Percentiles rank a stretch among this genome's conserved stretches.
Evolutionary conservation across 805 yeast genomes (phyloP).

Genomic region (Zygotorulaspora florentina): DNA sequence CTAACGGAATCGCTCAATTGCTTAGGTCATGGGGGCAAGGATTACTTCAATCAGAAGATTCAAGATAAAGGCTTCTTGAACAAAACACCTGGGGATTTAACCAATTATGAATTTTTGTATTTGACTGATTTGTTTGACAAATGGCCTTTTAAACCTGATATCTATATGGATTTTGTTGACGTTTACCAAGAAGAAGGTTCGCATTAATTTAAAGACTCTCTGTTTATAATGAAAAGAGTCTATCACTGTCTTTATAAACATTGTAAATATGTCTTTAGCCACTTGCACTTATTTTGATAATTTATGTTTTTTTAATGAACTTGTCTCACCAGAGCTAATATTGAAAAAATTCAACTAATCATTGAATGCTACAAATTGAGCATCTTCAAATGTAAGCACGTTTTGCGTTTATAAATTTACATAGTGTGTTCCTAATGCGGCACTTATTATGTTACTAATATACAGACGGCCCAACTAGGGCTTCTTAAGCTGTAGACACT

Average conservation of each 20-base stretch:
- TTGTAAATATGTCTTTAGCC: too few relatives aligned
- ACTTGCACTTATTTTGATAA: too few relatives aligned
- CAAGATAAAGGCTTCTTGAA: conserved; percentile 38
- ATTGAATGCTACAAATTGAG: too few relatives aligned
- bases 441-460: not conserved
- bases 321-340: too few relatives aligned
- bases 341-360: too few relatives aligned
- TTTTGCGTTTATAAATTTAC: too few relatives aligned
- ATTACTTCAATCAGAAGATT: conserved; percentile 40
- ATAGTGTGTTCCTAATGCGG: not conserved
- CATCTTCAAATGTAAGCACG: too few relatives aligned
- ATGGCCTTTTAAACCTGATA: conserved; percentile 87
- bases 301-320: too few relatives aligned
- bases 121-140: conserved; percentile 50
- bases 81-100: conserved; percentile 46
- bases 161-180: conserved; percentile 41
- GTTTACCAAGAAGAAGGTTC: conserved; percentile 22
- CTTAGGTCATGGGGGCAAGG: conserved; percentile 80
- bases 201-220: not conserved
- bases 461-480: not conserved
- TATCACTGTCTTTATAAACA: too few relatives aligned
- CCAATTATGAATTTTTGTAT: conserved; percentile 49
- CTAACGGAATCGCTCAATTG: conserved; percentile 45
- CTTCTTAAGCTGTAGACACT: not conserved
- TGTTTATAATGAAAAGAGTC: too few relatives aligned